Percentiles rank a stretch among this genome's conserved stretches.
Conservation (phyloP, 1,139 yeast genomes). For the Nadsonia commutata region DNA sequence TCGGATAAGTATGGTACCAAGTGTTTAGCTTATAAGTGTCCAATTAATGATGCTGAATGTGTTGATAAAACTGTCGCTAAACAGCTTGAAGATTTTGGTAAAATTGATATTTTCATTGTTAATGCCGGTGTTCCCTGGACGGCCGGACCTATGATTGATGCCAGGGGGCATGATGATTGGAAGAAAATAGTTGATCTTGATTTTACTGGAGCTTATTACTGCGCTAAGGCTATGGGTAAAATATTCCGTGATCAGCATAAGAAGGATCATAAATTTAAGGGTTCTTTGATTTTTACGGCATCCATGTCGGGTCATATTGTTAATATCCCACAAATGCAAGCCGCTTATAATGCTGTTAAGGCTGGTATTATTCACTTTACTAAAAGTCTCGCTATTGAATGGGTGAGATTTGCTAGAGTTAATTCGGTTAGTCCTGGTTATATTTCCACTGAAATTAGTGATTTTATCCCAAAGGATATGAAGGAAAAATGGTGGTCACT, state of each 20-base stretch:
- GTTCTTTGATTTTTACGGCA: constrained; percentile 55
- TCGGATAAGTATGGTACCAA: constrained; percentile 49
- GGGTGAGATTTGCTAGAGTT: constrained; percentile 71
- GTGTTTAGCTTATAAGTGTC: constrained; percentile 59
- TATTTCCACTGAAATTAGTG: constrained; percentile 46
- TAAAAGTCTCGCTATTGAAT: constrained; percentile 63
- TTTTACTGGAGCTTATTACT: constrained; percentile 16
- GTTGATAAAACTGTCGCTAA: constrained; percentile 44
- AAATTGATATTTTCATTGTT: constrained; percentile 73
- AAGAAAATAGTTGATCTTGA: constrained; percentile 5
- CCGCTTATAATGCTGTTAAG: constrained; percentile 69
- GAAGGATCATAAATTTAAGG: constrained; percentile 23
- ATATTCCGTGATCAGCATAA: constrained; percentile 43
- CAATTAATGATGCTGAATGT: constrained; percentile 42
- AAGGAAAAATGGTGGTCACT: constrained; percentile 39
- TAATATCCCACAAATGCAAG: constrained; percentile 69
- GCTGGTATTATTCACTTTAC: constrained; percentile 69
- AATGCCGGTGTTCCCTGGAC: constrained; percentile 89
- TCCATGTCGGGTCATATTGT: constrained; percentile 80
- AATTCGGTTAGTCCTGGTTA: constrained; percentile 73
- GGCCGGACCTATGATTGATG: constrained; percentile 53
- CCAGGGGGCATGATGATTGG: constrained; percentile 16
- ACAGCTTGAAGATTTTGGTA: constrained; percentile 57
- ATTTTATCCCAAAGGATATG: constrained; percentile 29
- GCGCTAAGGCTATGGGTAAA: constrained; percentile 36